Conservation (phyloP, 371 early-diverging fungal genomes). For the Mucor racemosus region DNA sequence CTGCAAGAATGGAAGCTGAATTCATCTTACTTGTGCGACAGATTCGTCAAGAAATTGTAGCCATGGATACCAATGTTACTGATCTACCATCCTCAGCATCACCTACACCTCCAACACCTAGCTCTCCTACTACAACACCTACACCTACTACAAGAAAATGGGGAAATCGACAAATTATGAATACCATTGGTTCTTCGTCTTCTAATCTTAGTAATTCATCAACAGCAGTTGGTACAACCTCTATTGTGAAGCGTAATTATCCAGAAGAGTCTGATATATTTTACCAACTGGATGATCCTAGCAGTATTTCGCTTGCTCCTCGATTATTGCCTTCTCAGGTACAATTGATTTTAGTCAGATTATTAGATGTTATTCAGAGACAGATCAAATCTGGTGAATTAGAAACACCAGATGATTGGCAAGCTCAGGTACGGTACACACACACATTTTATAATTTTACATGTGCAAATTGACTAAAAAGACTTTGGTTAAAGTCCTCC, state of each 20-base stretch:
- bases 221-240: background rate
- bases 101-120: background rate
- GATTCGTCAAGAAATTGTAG: conserved; percentile 6
- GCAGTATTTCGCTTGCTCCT: conserved; percentile 24
- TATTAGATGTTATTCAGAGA: conserved; percentile 28
- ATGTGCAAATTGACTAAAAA: background rate
- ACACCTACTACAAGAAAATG: conserved; percentile 4
- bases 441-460: background rate
- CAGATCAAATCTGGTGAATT: conserved; percentile 28
- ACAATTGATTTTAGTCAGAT: conserved; percentile 22
- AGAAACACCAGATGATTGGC: conserved; percentile 37
- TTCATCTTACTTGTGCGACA: conserved; percentile 15
- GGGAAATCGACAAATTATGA: conserved; percentile 7
- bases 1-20: conserved; percentile 30
- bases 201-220: background rate
- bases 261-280: conserved; percentile 16
- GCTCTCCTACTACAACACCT: background rate
- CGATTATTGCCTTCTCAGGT: conserved; percentile 15
- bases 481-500: conserved; percentile 24
- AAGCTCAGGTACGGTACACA: conserved; percentile 32
- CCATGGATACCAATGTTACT: background rate
- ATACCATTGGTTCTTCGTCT: background rate
- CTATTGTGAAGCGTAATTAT: conserved; percentile 3
- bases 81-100: background rate
- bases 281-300: conserved; percentile 36